These are phyloP conservation scores for Acacia melanoxylon DNA, from an alignment of 306 rosid genomes.

Conservation along the genomic window DNA sequence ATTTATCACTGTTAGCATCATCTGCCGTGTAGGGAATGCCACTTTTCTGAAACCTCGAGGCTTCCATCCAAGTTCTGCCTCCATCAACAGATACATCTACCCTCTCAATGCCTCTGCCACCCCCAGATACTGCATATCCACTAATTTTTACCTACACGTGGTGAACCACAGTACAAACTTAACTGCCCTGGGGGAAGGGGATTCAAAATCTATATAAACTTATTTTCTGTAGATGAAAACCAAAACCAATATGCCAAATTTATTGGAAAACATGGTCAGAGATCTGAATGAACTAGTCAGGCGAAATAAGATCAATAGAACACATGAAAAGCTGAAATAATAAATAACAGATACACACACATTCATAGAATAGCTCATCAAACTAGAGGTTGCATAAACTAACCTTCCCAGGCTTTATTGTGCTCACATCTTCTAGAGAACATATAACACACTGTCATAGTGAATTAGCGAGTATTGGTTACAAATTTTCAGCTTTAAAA, in stretches of 20 bases:
- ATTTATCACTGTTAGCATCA: slow-evolving; percentile 60
- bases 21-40: slow-evolving; percentile 61
- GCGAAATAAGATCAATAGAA: neutral
- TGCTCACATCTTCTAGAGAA: slow-evolving; percentile 80
- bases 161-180: neutral
- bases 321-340: neutral
- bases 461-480: slow-evolving; percentile 27
- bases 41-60: slow-evolving; percentile 64
- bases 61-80: slow-evolving; percentile 84
- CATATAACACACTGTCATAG: slow-evolving; percentile 85
- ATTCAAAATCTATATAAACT: slow-evolving; percentile 7
- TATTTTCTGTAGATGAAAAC: neutral
- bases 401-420: slow-evolving; percentile 89
- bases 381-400: slow-evolving; percentile 32
- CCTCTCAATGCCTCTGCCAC: slow-evolving; percentile 97
- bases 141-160: slow-evolving; percentile 63
- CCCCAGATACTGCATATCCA: slow-evolving; percentile 92
- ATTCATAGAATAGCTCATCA: slow-evolving; percentile 6
- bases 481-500: neutral
- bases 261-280: neutral
- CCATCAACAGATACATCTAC: slow-evolving; percentile 88
- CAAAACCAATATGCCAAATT: neutral
- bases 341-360: neutral
- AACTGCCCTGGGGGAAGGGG: neutral
- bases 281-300: neutral